Conservation (phyloP, 192 early-diverging fungal species). For the Coemansia sp. region DNA sequence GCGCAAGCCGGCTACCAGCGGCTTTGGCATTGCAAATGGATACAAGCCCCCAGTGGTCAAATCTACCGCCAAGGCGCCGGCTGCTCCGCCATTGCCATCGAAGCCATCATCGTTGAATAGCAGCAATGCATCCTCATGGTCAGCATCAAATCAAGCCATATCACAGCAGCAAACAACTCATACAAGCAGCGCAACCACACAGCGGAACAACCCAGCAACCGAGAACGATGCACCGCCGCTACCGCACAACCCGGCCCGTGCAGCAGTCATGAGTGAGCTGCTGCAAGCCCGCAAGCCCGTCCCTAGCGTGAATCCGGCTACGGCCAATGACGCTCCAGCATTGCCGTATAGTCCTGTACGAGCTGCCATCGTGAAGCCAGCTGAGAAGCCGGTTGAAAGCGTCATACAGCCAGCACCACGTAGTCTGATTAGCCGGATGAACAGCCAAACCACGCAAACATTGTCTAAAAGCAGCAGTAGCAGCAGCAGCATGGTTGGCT, state of each 20-base stretch:
- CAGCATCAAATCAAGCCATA: background rate
- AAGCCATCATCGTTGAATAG: background rate
- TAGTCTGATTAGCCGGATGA: conserved; percentile 30
- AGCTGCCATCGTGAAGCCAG: background rate
- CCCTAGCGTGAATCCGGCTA: conserved; percentile 5
- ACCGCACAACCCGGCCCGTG: conserved; percentile 18
- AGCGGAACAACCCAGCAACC: conserved; percentile 16
- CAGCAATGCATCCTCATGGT: background rate
- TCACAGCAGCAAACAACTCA: background rate
- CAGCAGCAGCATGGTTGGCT: conserved; percentile 4
- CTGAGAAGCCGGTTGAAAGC: conserved; percentile 13
- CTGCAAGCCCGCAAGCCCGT: background rate
- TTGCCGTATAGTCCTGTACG: conserved; percentile 18
- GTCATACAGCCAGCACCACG: conserved; percentile 23
- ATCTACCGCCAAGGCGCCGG: background rate
- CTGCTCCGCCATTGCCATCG: background rate
- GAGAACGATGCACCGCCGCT: conserved; percentile 32
- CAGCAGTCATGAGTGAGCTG: background rate
- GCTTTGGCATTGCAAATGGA: background rate
- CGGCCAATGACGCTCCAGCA: conserved; percentile 12
- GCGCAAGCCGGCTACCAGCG: background rate
- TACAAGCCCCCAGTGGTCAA: background rate
- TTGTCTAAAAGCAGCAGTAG: background rate
- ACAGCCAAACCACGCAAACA: conserved; percentile 8
- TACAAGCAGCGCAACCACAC: background rate